Evolutionary conservation across 495 filamentous ascomycete species (phyloP).

Genomic region (Penicillium diatomitis): DNA sequence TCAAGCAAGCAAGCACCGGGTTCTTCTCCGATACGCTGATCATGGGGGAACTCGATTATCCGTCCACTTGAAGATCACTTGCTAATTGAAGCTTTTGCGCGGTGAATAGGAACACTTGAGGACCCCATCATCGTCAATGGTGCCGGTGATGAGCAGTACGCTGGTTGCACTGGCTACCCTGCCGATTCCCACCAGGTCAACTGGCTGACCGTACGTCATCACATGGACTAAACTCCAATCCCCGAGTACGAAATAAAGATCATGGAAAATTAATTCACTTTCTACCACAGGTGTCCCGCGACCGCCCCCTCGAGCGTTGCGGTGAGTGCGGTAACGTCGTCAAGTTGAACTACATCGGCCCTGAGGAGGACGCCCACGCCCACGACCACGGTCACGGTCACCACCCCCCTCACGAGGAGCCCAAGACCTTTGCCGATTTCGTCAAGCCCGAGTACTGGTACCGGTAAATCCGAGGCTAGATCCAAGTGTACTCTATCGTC

Average conservation of each 20-base stretch:
- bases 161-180: slow-evolving; percentile 90
- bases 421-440: slow-evolving; percentile 88
- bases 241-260: neutral
- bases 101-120: slow-evolving; percentile 64
- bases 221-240: neutral
- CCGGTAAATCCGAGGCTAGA: slow-evolving; percentile 30
- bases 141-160: slow-evolving; percentile 91
- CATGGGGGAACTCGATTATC: no score
- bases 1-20: neutral
- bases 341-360: slow-evolving; percentile 94
- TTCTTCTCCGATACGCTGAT: no score
- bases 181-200: slow-evolving; percentile 82
- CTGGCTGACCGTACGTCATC: slow-evolving; percentile 72
- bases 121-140: slow-evolving; percentile 85
- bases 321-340: slow-evolving; percentile 89
- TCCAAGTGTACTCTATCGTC: neutral
- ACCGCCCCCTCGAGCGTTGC: slow-evolving; percentile 88
- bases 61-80: no score
- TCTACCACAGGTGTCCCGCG: slow-evolving; percentile 60
- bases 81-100: neutral
- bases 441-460: slow-evolving; percentile 90
- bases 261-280: neutral
- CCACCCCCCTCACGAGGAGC: slow-evolving; percentile 58
- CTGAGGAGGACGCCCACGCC: slow-evolving; percentile 56
- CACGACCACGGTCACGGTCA: slow-evolving; percentile 40